Evolutionary conservation across 2,329 filamentous ascomycete genomes (phyloP).

Genomic region (Botrytis medusae): DNA sequence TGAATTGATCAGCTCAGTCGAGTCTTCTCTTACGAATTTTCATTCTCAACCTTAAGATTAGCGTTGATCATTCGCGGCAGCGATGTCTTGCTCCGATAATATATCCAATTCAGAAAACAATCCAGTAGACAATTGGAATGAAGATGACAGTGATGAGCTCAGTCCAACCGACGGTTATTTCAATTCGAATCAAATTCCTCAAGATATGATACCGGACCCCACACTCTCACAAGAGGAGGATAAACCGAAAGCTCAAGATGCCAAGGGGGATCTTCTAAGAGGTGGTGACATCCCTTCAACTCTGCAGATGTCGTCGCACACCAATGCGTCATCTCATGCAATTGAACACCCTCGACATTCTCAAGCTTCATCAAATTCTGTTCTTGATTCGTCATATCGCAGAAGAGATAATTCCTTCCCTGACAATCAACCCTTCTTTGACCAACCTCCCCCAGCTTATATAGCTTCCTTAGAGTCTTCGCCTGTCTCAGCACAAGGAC

Average conservation of each 20-base stretch:
- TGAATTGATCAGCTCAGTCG: background rate
- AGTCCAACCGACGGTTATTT: constrained; percentile 39
- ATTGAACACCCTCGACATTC: background rate
- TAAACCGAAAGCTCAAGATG: background rate
- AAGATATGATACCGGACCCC: constrained; percentile 14
- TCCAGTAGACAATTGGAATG: constrained; percentile 22
- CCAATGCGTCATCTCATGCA: constrained; percentile 9
- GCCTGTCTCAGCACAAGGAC: constrained; percentile 10
- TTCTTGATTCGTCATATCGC: background rate
- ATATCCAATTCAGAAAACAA: constrained; percentile 30
- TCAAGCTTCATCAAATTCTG: background rate
- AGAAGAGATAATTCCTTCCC: background rate
- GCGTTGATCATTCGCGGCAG: background rate
- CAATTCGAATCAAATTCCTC: constrained; percentile 26
- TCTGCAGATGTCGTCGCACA: background rate
- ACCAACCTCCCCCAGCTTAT: constrained; percentile 36
- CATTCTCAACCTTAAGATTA: no score
- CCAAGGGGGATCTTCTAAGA: background rate
- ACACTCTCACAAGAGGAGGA: background rate
- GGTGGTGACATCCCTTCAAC: background rate
- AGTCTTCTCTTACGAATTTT: background rate
- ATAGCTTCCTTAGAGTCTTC: constrained; percentile 3
- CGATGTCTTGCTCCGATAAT: constrained; percentile 30
- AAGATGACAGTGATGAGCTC: constrained; percentile 31
- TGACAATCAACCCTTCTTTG: constrained; percentile 15